Base-by-base conservation (phyloP, 176 grass and related monocot species). In the Eleusine coracana region DNA sequence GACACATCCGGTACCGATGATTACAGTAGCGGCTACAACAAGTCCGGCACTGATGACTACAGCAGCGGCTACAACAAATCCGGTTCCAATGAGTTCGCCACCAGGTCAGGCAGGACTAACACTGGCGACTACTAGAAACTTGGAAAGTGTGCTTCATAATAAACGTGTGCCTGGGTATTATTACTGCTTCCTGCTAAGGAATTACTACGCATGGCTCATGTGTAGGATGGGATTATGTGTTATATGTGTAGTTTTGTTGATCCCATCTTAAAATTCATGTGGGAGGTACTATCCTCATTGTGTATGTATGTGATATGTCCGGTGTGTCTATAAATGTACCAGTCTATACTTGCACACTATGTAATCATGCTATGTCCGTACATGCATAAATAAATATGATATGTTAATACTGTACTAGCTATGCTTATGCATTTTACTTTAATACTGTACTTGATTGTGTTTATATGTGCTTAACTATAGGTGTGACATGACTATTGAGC, bases 101-200 rank as follows among this genome's bases (percentile, higher is more conserved):
- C 37, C 23, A 2, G 61, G 25, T 67, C 36, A 48, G 73, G 64
- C 66, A 64, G 80, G 67, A 10, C 45, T 31, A 51, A 59, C 58
- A 50, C 75, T 18, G 42, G 54, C 4, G 55, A 54, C 37, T 84
- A 76, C 72, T 85, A 85, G 14, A 37, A 84, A 17, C 49, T 51
- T 51, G 49, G 49, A 51, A 46, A 56, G 34, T 51, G 54, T 70
- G 60, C 44, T 51, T 51, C 75, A n/a, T 29, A 17, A 15, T 28
- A 36, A 48, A 38, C 68, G 44, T 31, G 73, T 39, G 52, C n/a
- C 5, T 48, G 74, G 27, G n/a, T 51, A 37, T 58, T 63, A 40
- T 45, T 63, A 40, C 67, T 52, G 7, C 27, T 49, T 48, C 39
- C 23, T 70, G 3, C 4, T 77, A 37, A 85, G 70, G 20, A 5